phyloP scores from a whole-genome alignment of 495 filamentous ascomycete genomes.

The Tuber aestivum region DNA sequence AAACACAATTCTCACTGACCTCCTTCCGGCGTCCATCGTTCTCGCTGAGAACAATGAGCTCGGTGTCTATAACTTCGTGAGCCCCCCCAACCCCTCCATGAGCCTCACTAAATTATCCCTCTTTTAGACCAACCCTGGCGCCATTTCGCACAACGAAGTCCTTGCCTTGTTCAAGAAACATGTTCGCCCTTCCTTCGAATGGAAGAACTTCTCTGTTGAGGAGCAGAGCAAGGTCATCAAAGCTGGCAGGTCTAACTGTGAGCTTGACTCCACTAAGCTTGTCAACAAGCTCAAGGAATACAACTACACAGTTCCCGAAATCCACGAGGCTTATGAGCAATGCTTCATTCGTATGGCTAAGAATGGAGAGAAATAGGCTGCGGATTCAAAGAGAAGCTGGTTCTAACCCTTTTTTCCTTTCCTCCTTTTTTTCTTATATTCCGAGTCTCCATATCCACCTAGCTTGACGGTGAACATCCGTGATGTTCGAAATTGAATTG shows the following conservation, averaged over 20 bases:
- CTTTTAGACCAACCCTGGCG: slow-evolving; percentile 59
- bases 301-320: slow-evolving; percentile 54
- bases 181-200: slow-evolving; percentile 56
- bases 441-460: not conserved
- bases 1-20: slow-evolving; percentile 60
- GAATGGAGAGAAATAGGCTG: slow-evolving; percentile 44
- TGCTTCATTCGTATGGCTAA: slow-evolving; percentile 63
- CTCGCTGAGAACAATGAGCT: slow-evolving; percentile 56
- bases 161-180: slow-evolving; percentile 57
- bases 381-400: not conserved
- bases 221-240: slow-evolving; percentile 63
- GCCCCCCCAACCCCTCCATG: not conserved
- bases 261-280: slow-evolving; percentile 58
- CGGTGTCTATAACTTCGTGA: slow-evolving; percentile 55
- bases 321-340: slow-evolving; percentile 55
- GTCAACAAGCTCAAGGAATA: slow-evolving; percentile 57
- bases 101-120: slow-evolving; percentile 7
- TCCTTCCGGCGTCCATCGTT: slow-evolving; percentile 56
- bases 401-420: not conserved
- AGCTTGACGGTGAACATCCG: not conserved
- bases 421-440: not conserved
- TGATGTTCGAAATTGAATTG: not conserved
- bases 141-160: slow-evolving; percentile 64
- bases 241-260: slow-evolving; percentile 59
- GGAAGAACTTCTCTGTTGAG: slow-evolving; percentile 62